Evolutionary conservation across 2,329 filamentous ascomycete species (phyloP), one percentile per base, ranked within the genome.

Genomic region (Hypoxylon sp.): DNA sequence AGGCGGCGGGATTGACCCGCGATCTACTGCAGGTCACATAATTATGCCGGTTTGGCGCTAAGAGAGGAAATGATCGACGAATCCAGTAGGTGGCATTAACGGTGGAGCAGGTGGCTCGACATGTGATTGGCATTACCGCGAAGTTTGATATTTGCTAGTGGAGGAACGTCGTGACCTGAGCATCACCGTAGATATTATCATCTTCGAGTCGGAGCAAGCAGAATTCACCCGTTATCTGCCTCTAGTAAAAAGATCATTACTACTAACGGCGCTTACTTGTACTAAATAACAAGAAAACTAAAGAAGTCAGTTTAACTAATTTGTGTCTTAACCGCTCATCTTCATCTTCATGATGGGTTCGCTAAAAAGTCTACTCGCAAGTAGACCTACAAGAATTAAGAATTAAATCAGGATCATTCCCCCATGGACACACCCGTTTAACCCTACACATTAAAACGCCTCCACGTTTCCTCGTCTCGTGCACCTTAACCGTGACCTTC

Each of bases 1-100:
- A 42, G 35, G 48, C 62, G 55, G 44, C n/a, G 4, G 31, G 42
- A 53, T 50, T 33, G 13, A 57, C 66, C 56, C 49, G 50, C 27
- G 59, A 69, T 69, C 63, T 63, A 20, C 54, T 66, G 54, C 66
- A 56, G 46, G 33, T 55, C 49, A 63, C 53, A 35, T 57, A 50
- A 33, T 20, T 13, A 61, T 64, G 50, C 55, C 59, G 55, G 55
- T 57, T 22, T 56, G 37, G 63, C 63, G 56, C 67, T 58, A 48
- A 54, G 56, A 37, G 17, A 53, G 51, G 59, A 54, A 66, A 61
- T 25, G 63, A 69, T 63, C 49, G 35, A 64, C 67, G 6, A 57
- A 54, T 33, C 27, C 40, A 61, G 67, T 46, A 66, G 63, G 67
- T 69, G 25, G 17, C 55, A 66, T 64, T 37, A 17, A 27, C 37